phyloP scores from a whole-genome alignment of 179 eudicot species.

The Corrigiola litoralis region DNA sequence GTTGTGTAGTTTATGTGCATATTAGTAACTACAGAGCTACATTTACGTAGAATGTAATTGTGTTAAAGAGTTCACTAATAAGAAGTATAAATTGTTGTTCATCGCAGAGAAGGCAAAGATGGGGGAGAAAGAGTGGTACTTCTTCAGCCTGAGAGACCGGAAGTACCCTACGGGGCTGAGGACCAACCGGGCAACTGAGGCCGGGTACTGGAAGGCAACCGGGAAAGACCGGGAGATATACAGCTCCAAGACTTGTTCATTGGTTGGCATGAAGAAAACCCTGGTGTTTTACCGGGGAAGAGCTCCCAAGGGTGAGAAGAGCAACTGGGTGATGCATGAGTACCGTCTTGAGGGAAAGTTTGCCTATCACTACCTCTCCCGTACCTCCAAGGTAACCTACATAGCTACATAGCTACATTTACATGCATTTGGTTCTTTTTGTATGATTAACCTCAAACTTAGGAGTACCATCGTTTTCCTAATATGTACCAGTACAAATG shows the following conservation, averaged over 20 bases:
- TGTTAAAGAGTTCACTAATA: background rate
- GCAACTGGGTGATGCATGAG: slow-evolving; percentile 98
- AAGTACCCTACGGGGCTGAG: slow-evolving; percentile 92
- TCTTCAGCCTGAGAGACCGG: slow-evolving; percentile 79
- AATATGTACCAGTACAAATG: background rate
- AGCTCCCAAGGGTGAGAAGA: slow-evolving; percentile 91
- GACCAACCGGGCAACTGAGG: slow-evolving; percentile 88
- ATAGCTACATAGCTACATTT: too few species aligned
- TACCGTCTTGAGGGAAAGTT: slow-evolving; percentile 91
- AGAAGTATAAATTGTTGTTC: background rate
- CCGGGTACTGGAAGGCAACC: slow-evolving; percentile 97
- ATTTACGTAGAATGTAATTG: too few species aligned
- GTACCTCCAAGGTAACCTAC: slow-evolving; percentile 58
- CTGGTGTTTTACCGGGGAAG: slow-evolving; percentile 88
- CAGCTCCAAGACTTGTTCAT: slow-evolving; percentile 65
- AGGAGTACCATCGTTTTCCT: background rate
- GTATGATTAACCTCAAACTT: background rate
- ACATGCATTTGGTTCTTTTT: background rate
- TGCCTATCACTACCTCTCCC: slow-evolving; percentile 81
- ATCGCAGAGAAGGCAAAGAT: slow-evolving; percentile 69
- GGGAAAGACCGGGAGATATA: slow-evolving; percentile 90
- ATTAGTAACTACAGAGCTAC: too few species aligned
- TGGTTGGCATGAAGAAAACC: slow-evolving; percentile 98
- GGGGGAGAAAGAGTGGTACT: slow-evolving; percentile 99
- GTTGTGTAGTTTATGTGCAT: too few species aligned